Evolutionary conservation across 805 yeast species (phyloP), one percentile per base, ranked within the genome.

Genomic region (Kuraishia capsulata): DNA sequence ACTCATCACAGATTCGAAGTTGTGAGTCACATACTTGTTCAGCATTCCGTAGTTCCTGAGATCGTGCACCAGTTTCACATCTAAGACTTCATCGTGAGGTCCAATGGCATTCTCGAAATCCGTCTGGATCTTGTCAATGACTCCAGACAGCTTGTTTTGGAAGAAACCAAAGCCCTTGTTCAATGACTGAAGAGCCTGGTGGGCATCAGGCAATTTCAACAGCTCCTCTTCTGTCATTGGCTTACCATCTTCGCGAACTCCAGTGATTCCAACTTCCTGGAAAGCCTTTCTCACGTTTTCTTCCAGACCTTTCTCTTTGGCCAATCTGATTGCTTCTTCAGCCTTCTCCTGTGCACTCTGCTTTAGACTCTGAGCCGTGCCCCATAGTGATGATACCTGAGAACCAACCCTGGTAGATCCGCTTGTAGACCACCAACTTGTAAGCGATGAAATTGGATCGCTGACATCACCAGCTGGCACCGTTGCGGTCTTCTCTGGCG

Each of bases 341-440:
- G 75, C 69, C 30, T 67, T 51, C 37, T 58, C 64, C 59, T 35
- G 55, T 1, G 77, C 77, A 43, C 69, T 67, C 37, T 68, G 60
- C 2, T 48, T 43, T 3, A 56, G n/a, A 3, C 53, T 46, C 30
- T 52, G 54, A 3, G 87, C 79, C 10, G 79, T 67, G 9, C 77
- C 83, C 87, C 88, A 81, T 11, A 83, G 46, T 5, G 78, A 76
- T 2, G 77, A 68, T 3, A 81, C 81, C 16, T 78, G 57, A 8
- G 76, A 75, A 4, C 73, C 67, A 2, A 81, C 86, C 20, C 76
- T 75, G 2, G 71, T 64, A 2, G 87, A 76, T 0, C 89, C 89
- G 33, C 77, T 77, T 1, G 67, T 66, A 3, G 75, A 71, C 87
- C 88, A 81, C 92, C 94, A 83, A 29, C 68, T 74, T 3, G 87